Evolutionary conservation across 1,139 yeast genomes (phyloP), one percentile per base, ranked within the genome.

Genomic region (Kurtzmaniella natalensis): DNA sequence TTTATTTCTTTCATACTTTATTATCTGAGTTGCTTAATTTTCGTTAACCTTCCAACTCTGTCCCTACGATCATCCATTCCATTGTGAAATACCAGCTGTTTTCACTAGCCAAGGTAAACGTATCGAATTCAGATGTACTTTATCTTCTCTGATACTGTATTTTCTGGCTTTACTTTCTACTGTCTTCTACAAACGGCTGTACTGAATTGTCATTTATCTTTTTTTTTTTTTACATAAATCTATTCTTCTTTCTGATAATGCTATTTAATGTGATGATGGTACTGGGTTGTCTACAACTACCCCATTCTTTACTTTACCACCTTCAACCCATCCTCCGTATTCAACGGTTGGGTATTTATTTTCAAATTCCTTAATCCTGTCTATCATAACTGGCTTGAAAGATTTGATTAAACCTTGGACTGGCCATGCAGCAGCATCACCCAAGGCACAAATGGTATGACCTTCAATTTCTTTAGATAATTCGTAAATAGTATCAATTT

Each of bases 401-500:
- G 84, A 79, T 55, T 81, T 79, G 48, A 85, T 81, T 47, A 85
- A 73, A 39, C 95, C 95, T 64, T 85, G 95, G 40, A 85, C 72
- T 33, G 95, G 95, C 95, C 95, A 85, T 30, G 94, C 89, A 40
- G 94, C 88, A 27, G 95, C 95, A 59, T 85, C 95, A 42, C 95
- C 95, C 50, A 85, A 70, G 19, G 94, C 95, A 66, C 95, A 85
- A 51, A 85, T 85, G 37, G 94, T 84, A 64, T 85, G 95, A 35
- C 94, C 94, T 62, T 85, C 94, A 47, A 85, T 77, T 57, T 83
- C 86, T 64, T 84, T 82, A 42, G 89, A 79, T 46, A 85, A 75
- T 62, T 85, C 95, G 51, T 72, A 72, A 39, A 86, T 76, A 83
- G 77, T 78, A 54, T 85, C 95, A 48, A 85, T 85, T 61, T 85